phyloP scores from a whole-genome alignment of 2,329 filamentous ascomycete genomes.

The Ascomycota sp. region DNA sequence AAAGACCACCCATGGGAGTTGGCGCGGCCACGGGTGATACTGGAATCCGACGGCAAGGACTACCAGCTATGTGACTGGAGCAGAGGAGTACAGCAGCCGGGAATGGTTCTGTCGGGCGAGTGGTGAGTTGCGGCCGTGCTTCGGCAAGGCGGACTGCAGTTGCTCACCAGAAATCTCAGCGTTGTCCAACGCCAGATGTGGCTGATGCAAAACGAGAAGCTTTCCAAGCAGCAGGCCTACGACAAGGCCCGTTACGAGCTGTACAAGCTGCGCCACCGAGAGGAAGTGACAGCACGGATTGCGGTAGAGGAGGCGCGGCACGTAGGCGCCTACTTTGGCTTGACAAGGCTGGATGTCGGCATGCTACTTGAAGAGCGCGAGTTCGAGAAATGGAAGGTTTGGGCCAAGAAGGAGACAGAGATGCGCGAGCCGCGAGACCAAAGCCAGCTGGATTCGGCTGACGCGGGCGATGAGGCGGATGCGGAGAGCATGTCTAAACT shows the following conservation, averaged over 20 bases:
- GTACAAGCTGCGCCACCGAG: slow-evolving; percentile 61
- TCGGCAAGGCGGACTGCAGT: neutral
- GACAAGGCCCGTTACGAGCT: slow-evolving; percentile 78
- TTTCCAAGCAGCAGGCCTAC: slow-evolving; percentile 53
- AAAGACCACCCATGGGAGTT: slow-evolving; percentile 94
- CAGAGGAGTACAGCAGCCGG: slow-evolving; percentile 48
- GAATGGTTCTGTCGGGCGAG: slow-evolving; percentile 64
- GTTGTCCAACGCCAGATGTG: slow-evolving; percentile 83
- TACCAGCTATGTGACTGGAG: slow-evolving; percentile 62
- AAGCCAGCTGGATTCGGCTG: slow-evolving; percentile 22
- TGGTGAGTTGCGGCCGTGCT: slow-evolving; percentile 32
- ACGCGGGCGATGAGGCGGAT: slow-evolving; percentile 6
- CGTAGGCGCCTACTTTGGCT: slow-evolving; percentile 78
- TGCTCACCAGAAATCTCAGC: slow-evolving; percentile 24
- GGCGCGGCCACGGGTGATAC: slow-evolving; percentile 63
- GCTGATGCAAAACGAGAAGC: slow-evolving; percentile 47
- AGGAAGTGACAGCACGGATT: slow-evolving; percentile 66
- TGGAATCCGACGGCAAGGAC: slow-evolving; percentile 77
- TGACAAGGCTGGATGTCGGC: slow-evolving; percentile 50
- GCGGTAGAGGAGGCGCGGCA: slow-evolving; percentile 73
- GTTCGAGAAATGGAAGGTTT: slow-evolving; percentile 70
- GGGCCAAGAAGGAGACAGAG: slow-evolving; percentile 37
- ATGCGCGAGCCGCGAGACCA: slow-evolving; percentile 18
- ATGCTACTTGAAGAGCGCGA: slow-evolving; percentile 63
- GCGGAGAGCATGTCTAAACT: no score